These are phyloP conservation scores for Vitrella brassicaformis DNA, from an alignment of 73 alveolate genomes.

Conservation along the genomic window DNA sequence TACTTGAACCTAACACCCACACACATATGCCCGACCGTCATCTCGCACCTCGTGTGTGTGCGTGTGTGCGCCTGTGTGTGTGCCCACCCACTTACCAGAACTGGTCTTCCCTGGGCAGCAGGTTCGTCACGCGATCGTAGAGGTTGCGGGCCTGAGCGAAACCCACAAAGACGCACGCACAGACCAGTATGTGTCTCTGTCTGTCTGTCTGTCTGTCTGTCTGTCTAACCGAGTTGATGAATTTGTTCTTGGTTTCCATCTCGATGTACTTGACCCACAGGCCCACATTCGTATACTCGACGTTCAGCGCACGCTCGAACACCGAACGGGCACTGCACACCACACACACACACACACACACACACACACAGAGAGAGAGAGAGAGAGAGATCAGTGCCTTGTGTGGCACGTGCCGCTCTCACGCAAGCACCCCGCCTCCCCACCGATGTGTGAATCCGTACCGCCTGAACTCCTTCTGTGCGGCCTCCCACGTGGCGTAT, in stretches of 20 bases:
- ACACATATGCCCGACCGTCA: neutral
- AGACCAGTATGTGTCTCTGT: too few relatives aligned
- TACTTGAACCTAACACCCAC: slow-evolving; percentile 41
- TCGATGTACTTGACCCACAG: slow-evolving; percentile 93
- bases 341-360: neutral
- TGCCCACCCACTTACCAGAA: slow-evolving; percentile 59
- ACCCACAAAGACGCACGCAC: neutral
- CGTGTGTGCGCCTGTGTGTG: neutral
- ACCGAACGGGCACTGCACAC: slow-evolving; percentile 82
- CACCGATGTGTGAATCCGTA: neutral
- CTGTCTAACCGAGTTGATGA: slow-evolving; percentile 50
- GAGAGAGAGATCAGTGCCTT: slow-evolving; percentile 1
- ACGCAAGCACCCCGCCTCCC: neutral
- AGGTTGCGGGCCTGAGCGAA: slow-evolving; percentile 75
- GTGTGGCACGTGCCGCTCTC: neutral
- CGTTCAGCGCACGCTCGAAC: slow-evolving; percentile 96
- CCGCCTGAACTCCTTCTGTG: slow-evolving; percentile 47
- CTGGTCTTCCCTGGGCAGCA: slow-evolving; percentile 78
- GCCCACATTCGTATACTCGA: slow-evolving; percentile 77
- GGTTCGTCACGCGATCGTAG: slow-evolving; percentile 81
- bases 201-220: too few relatives aligned
- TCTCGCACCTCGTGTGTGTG: neutral
- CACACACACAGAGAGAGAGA: neutral
- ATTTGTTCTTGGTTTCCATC: slow-evolving; percentile 98
- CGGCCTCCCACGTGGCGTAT: slow-evolving; percentile 85